Evolutionary conservation across 805 yeast species (phyloP), one percentile per base, ranked within the genome.

Genomic region (Candida corydali): DNA sequence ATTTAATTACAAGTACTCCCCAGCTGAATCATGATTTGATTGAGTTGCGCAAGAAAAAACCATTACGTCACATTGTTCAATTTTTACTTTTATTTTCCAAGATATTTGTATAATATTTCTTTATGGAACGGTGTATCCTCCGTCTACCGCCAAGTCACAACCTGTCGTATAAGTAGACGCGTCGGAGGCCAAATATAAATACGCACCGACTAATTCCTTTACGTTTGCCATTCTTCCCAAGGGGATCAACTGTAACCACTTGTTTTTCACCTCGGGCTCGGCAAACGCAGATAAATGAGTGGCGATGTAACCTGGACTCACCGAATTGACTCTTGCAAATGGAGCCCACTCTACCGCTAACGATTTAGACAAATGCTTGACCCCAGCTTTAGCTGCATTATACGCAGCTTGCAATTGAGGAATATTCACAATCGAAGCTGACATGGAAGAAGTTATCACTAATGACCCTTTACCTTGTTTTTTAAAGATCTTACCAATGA

Each of bases 391-490:
- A 45, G 60, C 63, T n/a, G 65, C 65, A 44, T 63, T 63, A 51
- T 63, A 63, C 14, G 68, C 64, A 3, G 69, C 65, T 43, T 59
- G 43, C 57, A 77, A 68, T 60, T 88, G 93, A 17, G 96, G 96
- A 43, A 79, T 76, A 60, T 87, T 87, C 49, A 79, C 93, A 51
- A 88, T 80, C 61, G 80, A 86, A n/a, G 85, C 96, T 17, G 93
- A 82, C 84, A 87, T 87, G 27, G 95, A 84, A 5, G 93, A 86
- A 3, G 96, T 87, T 61, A 84, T 70, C 49, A 87, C 77, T 49
- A 88, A 68, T 1, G 94, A 82, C 22, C 96, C 96, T 42, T 61
- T 62, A 12, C 85, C 83, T 53, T 83, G 87, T 51, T 74, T 64
- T 58, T 76, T 75, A 72, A 88, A 88, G 40, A 80, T 69, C 45